These are phyloP conservation scores for Gossypium thurberi DNA, from an alignment of 345 rosid genomes.

Conservation along the genomic window DNA sequence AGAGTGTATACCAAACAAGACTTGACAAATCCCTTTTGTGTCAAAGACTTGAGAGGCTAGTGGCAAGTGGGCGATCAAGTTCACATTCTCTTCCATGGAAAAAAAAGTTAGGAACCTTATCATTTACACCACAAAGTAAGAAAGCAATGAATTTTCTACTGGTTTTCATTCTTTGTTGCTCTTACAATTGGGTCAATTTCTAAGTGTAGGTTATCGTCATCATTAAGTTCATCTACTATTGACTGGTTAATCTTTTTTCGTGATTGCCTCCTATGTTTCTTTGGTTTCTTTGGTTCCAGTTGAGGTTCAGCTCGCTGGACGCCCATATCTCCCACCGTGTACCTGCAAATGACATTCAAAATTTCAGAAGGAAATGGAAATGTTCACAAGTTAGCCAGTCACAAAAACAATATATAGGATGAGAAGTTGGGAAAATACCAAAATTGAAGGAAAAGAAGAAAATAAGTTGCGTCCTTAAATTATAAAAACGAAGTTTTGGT, in stretches of 20 bases:
- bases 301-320: slow-evolving; percentile 70
- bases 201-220: slow-evolving; percentile 33
- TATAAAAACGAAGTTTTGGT: background rate
- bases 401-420: background rate
- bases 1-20: background rate
- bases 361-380: background rate
- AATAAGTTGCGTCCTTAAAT: background rate
- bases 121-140: slow-evolving; percentile 7
- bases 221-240: slow-evolving; percentile 46
- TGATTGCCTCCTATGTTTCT: slow-evolving; percentile 74
- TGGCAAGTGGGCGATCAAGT: background rate
- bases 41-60: background rate
- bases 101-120: background rate
- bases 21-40: background rate
- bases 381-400: background rate
- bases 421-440: background rate
- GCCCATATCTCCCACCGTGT: slow-evolving; percentile 67
- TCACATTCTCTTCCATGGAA: background rate
- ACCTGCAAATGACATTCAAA: slow-evolving; percentile 30
- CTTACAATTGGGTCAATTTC: slow-evolving; percentile 49
- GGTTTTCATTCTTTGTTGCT: slow-evolving; percentile 45
- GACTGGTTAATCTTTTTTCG: slow-evolving; percentile 72
- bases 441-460: background rate
- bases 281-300: slow-evolving; percentile 64
- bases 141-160: slow-evolving; percentile 5